These are phyloP conservation scores for Lachancea mirantina DNA, from an alignment of 805 yeast genomes.

Conservation along the genomic window DNA sequence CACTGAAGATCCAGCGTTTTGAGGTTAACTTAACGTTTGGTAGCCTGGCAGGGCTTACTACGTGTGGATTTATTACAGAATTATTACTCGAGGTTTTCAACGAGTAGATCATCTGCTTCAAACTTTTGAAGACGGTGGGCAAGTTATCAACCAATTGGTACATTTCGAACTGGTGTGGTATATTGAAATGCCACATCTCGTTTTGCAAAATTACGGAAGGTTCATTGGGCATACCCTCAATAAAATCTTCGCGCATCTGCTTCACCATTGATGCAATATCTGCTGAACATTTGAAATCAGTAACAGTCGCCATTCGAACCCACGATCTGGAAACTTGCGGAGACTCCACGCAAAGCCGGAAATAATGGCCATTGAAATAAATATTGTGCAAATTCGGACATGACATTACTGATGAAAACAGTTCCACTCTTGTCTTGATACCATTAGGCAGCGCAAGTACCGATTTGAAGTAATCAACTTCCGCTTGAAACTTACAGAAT, in stretches of 20 bases:
- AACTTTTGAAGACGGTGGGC: constrained; percentile 57
- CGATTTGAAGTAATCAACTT: constrained; percentile 19
- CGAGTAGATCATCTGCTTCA: constrained; percentile 51
- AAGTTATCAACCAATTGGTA: constrained; percentile 77
- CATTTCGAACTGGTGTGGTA: constrained; percentile 71
- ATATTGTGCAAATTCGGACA: constrained; percentile 20
- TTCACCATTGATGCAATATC: constrained; percentile 28
- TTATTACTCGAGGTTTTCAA: constrained; percentile 37
- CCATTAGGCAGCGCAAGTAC: constrained; percentile 40
- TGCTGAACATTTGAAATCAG: constrained; percentile 26
- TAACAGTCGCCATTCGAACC: constrained; percentile 41
- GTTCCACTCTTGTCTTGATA: constrained; percentile 43
- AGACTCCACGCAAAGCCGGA: constrained; percentile 46
- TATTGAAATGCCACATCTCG: constrained; percentile 41
- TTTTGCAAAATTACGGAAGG: constrained; percentile 36
- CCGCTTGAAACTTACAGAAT: constrained; percentile 18
- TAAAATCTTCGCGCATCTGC: constrained; percentile 14
- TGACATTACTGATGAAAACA: constrained; percentile 23
- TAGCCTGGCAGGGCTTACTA: constrained; percentile 38
- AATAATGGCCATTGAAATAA: constrained; percentile 25
- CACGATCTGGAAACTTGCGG: constrained; percentile 42
- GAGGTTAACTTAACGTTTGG: constrained; percentile 55
- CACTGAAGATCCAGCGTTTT: constrained; percentile 48
- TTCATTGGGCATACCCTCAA: constrained; percentile 11
- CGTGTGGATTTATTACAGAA: constrained; percentile 34